Percentiles rank a stretch among this genome's conserved stretches.
Evolutionary conservation across 129 eudicot genomes (phyloP).

Genomic region (Lactuca saligna): DNA sequence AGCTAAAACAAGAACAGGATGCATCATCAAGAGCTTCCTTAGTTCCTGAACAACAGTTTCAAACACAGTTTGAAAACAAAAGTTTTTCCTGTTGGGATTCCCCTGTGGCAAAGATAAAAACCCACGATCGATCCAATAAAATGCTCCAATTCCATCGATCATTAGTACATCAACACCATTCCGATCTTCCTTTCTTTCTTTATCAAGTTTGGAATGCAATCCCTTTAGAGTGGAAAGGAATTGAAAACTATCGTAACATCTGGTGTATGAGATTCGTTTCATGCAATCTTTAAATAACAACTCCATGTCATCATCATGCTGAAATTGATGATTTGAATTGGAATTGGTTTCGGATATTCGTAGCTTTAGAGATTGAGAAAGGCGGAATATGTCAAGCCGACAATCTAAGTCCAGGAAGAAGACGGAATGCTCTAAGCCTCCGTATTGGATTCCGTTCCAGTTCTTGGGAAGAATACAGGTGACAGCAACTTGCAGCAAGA

Average conservation of each 20-base stretch:
- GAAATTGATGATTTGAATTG: conserved; percentile 18
- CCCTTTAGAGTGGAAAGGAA: conserved; percentile 88
- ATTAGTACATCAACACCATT: conserved; percentile 55
- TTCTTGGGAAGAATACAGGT: conserved; percentile 73
- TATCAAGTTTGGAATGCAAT: conserved; percentile 47
- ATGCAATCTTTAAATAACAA: conserved; percentile 54
- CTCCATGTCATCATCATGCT: conserved; percentile 36
- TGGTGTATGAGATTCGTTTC: conserved; percentile 66
- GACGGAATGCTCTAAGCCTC: conserved; percentile 68
- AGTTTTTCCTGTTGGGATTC: conserved; percentile 52
- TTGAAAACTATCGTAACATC: conserved; percentile 78
- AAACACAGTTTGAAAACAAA: conserved; percentile 66
- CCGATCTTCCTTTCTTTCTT: conserved; percentile 39
- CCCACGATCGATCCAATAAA: conserved; percentile 83
- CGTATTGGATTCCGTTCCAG: conserved; percentile 70
- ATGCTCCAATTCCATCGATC: conserved; percentile 89
- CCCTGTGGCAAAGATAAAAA: conserved; percentile 55
- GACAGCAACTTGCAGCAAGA: conserved; percentile 68
- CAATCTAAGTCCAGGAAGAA: conserved; percentile 85
- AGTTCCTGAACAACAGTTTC: conserved; percentile 72
- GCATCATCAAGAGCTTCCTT: conserved; percentile 45
- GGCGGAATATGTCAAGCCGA: conserved; percentile 67
- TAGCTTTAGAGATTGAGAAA: conserved; percentile 46
- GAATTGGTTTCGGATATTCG: conserved; percentile 35
- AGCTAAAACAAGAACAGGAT: conserved; percentile 82